These are phyloP conservation scores for Arthrobotrys iridis DNA, from an alignment of 2,329 filamentous ascomycete species.

Conservation along the genomic window DNA sequence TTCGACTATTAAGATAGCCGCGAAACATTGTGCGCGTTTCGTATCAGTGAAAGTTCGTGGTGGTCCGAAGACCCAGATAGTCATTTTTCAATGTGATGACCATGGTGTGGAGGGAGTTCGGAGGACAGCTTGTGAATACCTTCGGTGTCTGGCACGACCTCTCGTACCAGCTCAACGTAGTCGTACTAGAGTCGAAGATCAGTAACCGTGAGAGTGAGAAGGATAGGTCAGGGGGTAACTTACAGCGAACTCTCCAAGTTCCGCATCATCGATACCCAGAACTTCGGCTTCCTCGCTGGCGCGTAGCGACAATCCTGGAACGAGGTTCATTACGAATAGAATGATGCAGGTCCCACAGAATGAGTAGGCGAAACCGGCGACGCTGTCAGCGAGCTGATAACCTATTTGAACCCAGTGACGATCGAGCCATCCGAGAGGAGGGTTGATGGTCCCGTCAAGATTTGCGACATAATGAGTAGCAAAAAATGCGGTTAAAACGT, in stretches of 20 bases:
- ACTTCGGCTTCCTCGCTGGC: constrained; percentile 81
- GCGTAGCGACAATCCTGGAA: constrained; percentile 79
- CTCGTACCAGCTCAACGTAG: constrained; percentile 83
- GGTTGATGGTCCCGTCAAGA: constrained; percentile 74
- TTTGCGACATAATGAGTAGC: constrained; percentile 85
- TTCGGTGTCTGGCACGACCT: constrained; percentile 66
- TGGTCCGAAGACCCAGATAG: constrained; percentile 55
- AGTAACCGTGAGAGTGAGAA: constrained; percentile 23
- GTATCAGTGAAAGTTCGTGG: constrained; percentile 53
- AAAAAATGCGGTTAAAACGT: constrained; percentile 82
- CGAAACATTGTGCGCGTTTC: constrained; percentile 53
- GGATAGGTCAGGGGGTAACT: constrained; percentile 59
- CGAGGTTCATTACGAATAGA: constrained; percentile 79
- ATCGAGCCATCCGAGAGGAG: constrained; percentile 83
- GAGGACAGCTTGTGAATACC: constrained; percentile 56
- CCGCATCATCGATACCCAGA: constrained; percentile 84
- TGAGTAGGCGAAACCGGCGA: constrained; percentile 79
- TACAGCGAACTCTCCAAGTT: constrained; percentile 90
- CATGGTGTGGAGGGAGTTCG: constrained; percentile 48
- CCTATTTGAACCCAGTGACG: constrained; percentile 83
- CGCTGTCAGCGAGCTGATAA: constrained; percentile 84
- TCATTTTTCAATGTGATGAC: constrained; percentile 54
- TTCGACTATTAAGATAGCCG: constrained; percentile 52
- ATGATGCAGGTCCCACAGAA: constrained; percentile 81
- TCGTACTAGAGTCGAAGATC: constrained; percentile 70